Percentiles rank a stretch among this genome's conserved stretches.
Evolutionary conservation across 495 filamentous ascomycete genomes (phyloP).

Genomic region (Penicillium cinerascens): DNA sequence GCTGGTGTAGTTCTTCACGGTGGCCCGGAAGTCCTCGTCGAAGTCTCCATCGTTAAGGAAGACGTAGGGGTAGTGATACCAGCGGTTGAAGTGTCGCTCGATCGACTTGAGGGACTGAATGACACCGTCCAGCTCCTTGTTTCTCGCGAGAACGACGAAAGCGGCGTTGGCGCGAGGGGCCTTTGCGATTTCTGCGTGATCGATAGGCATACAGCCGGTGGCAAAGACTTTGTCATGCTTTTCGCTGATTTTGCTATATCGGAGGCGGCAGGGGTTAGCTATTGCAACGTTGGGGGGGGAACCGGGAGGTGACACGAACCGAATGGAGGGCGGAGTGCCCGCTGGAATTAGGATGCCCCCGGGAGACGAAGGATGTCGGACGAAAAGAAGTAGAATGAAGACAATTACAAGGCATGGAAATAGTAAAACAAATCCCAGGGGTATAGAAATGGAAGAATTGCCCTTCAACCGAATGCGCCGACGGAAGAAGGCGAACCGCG

Average conservation of each 20-base stretch:
- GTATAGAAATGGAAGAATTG: conserved; percentile 91
- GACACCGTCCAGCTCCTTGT: conserved; percentile 95
- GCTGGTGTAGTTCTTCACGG: conserved; percentile 85
- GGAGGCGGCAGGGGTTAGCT: conserved; percentile 6
- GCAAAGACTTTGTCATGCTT: conserved; percentile 95
- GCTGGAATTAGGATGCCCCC: conserved; percentile 84
- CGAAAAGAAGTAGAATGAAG: conserved; percentile 84
- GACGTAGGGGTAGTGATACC: conserved; percentile 98
- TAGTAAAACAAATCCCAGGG: conserved; percentile 85
- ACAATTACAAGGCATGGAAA: conserved; percentile 91
- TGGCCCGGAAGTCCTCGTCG: conserved; percentile 86
- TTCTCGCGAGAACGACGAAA: conserved; percentile 92
- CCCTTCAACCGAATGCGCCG: conserved; percentile 88
- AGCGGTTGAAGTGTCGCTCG: conserved; percentile 97
- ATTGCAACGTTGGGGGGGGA: neutral
- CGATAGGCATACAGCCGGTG: conserved; percentile 67
- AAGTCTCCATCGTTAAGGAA: conserved; percentile 98
- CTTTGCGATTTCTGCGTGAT: conserved; percentile 53
- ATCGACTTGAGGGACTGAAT: conserved; percentile 96
- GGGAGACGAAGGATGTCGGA: conserved; percentile 80
- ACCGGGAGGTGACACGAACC: conserved; percentile 53
- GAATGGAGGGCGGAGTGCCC: conserved; percentile 85
- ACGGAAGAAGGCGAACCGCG: conserved; percentile 78
- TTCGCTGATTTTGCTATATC: conserved; percentile 87
- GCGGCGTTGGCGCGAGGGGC: conserved; percentile 83